Base-by-base conservation (phyloP, 2,329 filamentous ascomycete genomes). In the Dothideomycetes sp. region DNA sequence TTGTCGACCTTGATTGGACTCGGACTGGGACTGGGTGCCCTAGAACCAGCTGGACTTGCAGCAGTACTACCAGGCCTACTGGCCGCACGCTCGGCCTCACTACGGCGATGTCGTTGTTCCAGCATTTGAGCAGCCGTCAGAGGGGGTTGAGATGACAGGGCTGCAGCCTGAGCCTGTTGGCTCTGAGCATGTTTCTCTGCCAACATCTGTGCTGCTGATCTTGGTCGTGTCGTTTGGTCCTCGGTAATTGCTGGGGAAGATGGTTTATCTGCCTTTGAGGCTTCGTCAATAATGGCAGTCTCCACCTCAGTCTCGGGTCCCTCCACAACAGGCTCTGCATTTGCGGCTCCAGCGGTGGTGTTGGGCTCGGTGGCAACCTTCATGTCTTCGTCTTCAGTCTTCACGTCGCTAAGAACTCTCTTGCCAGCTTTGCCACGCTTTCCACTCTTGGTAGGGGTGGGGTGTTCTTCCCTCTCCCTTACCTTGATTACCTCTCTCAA, bases 381-480 rank as follows among this genome's bases (percentile, higher is more conserved):
- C 22, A 27, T 27, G 7, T 7, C 22, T 27, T 27, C 22, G 22
- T 12, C 12, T 27, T 27, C 22, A 27, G 12, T 12, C 7, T 12
- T 12, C 12, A 12, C 22, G 12, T 27, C 22, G 7, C 7, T 7
- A 27, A 7, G 7, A 7, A 27, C 7, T 12, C 22, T 27, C 22
- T 27, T 27, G 7, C 22, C n/a, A n/a, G n/a, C 22, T 27, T 43
- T 31, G 14, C 34, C 40, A 29, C 34, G 34, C 33, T 42, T 49
- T 14, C 41, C 31, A 18, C 35, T 44, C 31, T 44, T 49, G 7
- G 47, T 50, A 17, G 46, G 47, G 22, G 47, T 50, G 16, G 44
- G 44, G 3, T 37, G 34, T 11, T 37, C 24, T 5, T 41, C 22
- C 12, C 12, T 48, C 45, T 10, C 41, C 41, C 15, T 49, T 7